Evolutionary conservation across 345 rosid genomes (phyloP), one percentile per base, ranked within the genome.

Genomic region (Gossypium turneri): DNA sequence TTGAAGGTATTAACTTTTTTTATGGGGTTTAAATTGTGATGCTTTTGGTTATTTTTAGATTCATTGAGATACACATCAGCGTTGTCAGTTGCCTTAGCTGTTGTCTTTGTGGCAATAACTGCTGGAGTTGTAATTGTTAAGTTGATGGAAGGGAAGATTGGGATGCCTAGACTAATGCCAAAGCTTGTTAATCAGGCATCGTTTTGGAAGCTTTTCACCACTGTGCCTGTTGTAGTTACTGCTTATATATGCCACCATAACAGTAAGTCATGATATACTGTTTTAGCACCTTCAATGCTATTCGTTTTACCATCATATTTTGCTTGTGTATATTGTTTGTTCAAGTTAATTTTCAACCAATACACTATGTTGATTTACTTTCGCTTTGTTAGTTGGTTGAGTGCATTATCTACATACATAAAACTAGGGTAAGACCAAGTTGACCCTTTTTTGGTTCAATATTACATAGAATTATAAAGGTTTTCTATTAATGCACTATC

Each of bases 171-270:
- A 20, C 66, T 90, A 74, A 75, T 85, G 83, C 92, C 94, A 11
- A 19, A 84, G 74, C 77, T 88, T 27, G 78, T 41, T 1, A 81
- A 83, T 41, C 90, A 88, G 79, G 86, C 86, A 15, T 85, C 90
- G 2, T 88, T 88, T 76, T 88, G 94, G 92, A 86, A 85, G 84
- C 88, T 90, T 66, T 90, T 86, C 70, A 90, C 92, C 13, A 78
- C 89, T 15, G 78, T 86, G 20, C 92, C 92, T 51, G 79, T 88
- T 45, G 4, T 90, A 11, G 92, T 90, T 74, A 88, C 94, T 52
- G 89, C 92, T 67, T 90, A 79, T 77, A 85, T 88, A 73, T 90
- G 94, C 79, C 94, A 90, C 81, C 90, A 88, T 65, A 90, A 86
- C 41, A 68, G 92, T 88, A 78, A 70, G 89, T 82, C 51, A 59